phyloP scores from a whole-genome alignment of 1,284 basidiomycete genomes.

The Cutaneotrichosporon sp. region DNA sequence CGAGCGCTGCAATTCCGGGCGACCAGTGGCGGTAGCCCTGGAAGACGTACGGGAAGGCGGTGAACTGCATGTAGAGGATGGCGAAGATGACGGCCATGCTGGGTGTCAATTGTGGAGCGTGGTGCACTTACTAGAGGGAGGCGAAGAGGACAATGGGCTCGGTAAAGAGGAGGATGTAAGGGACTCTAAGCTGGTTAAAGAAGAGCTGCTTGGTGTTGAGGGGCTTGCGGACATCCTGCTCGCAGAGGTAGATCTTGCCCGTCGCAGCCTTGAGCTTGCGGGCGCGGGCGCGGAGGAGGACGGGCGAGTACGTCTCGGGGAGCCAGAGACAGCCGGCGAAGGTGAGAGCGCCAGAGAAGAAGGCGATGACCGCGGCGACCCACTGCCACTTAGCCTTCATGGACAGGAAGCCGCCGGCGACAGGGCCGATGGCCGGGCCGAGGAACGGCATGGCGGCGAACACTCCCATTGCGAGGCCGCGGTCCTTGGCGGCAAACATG shows the following conservation, averaged over 20 bases:
- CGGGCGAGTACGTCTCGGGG: constrained; percentile 56
- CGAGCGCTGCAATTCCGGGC: constrained; percentile 62
- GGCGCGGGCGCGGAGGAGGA: constrained; percentile 51
- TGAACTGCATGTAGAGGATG: constrained; percentile 48
- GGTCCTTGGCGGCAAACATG: constrained; percentile 49
- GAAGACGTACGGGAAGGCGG: constrained; percentile 51
- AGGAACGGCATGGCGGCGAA: constrained; percentile 56
- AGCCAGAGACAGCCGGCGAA: constrained; percentile 38
- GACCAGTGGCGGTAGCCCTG: constrained; percentile 42
- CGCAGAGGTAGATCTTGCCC: constrained; percentile 48
- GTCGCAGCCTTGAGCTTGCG: constrained; percentile 47
- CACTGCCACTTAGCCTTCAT: constrained; percentile 51
- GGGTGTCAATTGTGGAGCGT: background rate
- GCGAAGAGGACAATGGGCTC: constrained; percentile 55
- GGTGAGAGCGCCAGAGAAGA: constrained; percentile 52
- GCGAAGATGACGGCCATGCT: constrained; percentile 52
- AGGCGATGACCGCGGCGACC: constrained; percentile 68
- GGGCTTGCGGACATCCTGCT: constrained; percentile 51
- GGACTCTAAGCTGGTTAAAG: constrained; percentile 49
- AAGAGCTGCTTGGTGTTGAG: constrained; percentile 43
- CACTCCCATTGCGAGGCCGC: constrained; percentile 56
- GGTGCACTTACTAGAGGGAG: constrained; percentile 25
- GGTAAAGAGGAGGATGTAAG: constrained; percentile 54
- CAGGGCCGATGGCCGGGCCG: constrained; percentile 54
- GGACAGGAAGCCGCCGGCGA: constrained; percentile 51